These are phyloP conservation scores for Neopestalotiopsis clavispora DNA, from an alignment of 2,329 filamentous ascomycete species.

Conservation along the genomic window DNA sequence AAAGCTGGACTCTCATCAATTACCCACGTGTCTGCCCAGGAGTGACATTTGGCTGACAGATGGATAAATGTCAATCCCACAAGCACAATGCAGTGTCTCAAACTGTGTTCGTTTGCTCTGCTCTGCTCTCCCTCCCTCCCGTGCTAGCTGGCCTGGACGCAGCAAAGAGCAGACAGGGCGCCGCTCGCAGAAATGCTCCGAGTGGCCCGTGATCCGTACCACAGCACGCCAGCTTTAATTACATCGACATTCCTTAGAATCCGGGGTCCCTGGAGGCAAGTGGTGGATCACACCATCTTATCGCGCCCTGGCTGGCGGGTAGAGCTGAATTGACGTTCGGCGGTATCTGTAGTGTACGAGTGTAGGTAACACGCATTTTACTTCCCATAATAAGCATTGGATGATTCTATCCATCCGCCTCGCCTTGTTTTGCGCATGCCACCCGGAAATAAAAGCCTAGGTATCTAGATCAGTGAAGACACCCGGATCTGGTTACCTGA, in stretches of 20 bases:
- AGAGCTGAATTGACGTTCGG: not conserved
- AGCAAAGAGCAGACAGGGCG: not conserved
- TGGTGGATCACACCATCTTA: not conserved
- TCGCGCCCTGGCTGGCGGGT: not conserved
- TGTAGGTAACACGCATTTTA: no score
- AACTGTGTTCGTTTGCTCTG: not conserved
- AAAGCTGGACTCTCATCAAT: no score
- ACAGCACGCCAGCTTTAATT: conserved; percentile 8
- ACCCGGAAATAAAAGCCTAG: no score
- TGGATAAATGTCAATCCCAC: no score
- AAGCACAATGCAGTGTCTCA: not conserved
- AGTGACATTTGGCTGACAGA: no score
- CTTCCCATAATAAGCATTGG: no score
- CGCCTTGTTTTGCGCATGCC: no score
- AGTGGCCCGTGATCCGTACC: conserved; percentile 13
- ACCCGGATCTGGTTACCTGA: no score
- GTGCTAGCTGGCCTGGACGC: not conserved
- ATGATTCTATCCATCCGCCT: no score
- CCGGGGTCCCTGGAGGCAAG: conserved; percentile 3
- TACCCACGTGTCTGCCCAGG: no score
- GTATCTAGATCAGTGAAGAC: no score
- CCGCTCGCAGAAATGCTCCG: conserved; percentile 11
- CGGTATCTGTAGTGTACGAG: no score
- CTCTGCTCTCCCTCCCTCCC: not conserved
- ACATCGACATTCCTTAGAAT: conserved; percentile 3